Evolutionary conservation across 495 filamentous ascomycete species (phyloP).

Genomic region (Bathelium albidoporum): DNA sequence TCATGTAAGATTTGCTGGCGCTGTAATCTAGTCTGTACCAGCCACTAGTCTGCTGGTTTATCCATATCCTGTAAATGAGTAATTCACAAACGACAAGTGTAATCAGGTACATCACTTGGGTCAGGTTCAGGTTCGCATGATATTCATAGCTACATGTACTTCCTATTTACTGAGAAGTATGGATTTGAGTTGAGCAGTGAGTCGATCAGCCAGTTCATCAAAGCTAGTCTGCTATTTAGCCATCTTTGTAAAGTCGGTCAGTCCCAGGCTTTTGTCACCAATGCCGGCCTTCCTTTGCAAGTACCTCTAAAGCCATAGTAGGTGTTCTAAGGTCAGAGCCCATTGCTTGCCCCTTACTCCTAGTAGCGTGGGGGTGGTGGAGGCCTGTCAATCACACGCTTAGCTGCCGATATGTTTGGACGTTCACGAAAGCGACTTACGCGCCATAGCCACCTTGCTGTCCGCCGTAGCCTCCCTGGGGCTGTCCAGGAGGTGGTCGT

Average conservation of each 20-base stretch:
- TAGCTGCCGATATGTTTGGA: too few relatives aligned
- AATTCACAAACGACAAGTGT: too few relatives aligned
- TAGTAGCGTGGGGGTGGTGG: background rate
- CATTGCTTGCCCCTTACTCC: background rate
- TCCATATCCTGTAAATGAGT: too few relatives aligned
- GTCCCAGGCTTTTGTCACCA: background rate
- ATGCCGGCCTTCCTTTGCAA: background rate
- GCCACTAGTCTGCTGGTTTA: too few relatives aligned
- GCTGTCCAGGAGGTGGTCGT: background rate
- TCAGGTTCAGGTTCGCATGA: too few relatives aligned
- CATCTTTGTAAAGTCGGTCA: background rate
- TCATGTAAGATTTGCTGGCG: background rate
- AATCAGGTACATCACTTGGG: too few relatives aligned
- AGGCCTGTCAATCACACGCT: background rate
- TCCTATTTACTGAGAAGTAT: too few relatives aligned
- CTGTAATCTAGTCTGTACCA: too few relatives aligned
- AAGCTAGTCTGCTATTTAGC: too few relatives aligned
- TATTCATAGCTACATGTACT: too few relatives aligned
- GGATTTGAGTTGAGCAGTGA: too few relatives aligned
- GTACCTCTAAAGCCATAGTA: background rate
- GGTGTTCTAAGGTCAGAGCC: background rate
- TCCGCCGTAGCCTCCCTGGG: background rate
- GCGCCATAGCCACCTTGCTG: background rate
- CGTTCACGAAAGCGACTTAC: background rate
- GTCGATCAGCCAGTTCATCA: too few relatives aligned